Evolutionary conservation across 2,329 filamentous ascomycete genomes (phyloP), one percentile per base, ranked within the genome.

Genomic region (Fusarium duplospermum): DNA sequence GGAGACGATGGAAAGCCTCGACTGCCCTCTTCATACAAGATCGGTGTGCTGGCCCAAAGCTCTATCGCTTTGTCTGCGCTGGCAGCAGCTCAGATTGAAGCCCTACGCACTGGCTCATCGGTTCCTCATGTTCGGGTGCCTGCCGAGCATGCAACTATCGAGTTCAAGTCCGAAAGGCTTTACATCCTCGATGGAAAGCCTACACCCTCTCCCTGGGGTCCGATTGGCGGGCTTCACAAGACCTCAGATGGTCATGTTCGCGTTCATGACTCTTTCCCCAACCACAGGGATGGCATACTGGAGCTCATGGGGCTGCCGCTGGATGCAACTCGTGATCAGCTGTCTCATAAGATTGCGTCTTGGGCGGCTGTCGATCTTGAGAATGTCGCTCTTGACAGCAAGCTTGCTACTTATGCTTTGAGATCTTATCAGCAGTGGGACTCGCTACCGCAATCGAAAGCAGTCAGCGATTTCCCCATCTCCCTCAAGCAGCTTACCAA

Each of bases 81-180:
- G 0, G 77, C 84, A 0, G 88, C 89, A 2, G 84, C 87, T 0
- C 81, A 87, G 10, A 76, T 89, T 14, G 80, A 86, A 67, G 80
- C 85, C 2, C 40, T 78, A 1, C 81, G 83, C 4, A 80, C 81
- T 10, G 8, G 62, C 0, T 27, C 36, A 0, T 1, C 68, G 0
- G 66, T 85, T 0, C 83, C 86, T 0, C 70, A 29, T 0, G 84
- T 89, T 2, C 82, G 75, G 1, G 85, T 90, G 0, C 81, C 84
- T 2, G 79, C 83, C 0, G 79, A 83, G 24, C 86, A 89, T 70
- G 87, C 88, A 1, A 78, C 81, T 8, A 76, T 85, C 4, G 89
- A 90, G 69, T 91, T 89, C 79, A 84, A 85, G 24, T 89, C 87
- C 0, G 88, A 90, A 69, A 79, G 84, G 2, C 78, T 89, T 2